These are phyloP conservation scores for Bonia amplexicaulis DNA, from an alignment of 176 grass and related monocot species.

Conservation along the genomic window DNA sequence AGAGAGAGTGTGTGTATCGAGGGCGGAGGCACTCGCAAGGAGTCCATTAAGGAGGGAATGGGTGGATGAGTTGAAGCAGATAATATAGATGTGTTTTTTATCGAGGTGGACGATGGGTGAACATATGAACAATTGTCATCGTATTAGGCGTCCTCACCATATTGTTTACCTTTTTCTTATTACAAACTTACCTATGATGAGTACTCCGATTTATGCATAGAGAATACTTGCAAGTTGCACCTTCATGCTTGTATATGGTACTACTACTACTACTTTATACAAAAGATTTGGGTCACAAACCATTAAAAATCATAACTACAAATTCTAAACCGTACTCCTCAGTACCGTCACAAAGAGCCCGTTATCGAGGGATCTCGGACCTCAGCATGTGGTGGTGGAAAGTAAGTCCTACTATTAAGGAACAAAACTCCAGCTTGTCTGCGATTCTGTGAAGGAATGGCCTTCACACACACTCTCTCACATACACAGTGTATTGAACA, in stretches of 20 bases:
- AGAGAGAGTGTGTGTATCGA: too few species aligned
- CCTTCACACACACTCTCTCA: neutral
- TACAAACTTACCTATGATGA: neutral
- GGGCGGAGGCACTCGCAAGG: too few species aligned
- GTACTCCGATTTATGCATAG: neutral
- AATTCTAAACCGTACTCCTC: too few species aligned
- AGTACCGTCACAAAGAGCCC: neutral
- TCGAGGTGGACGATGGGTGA: too few species aligned
- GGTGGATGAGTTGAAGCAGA: too few species aligned
- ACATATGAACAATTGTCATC: too few species aligned
- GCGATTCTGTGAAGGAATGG: neutral
- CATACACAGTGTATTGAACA: neutral
- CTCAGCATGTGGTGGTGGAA: slow-evolving; percentile 15
- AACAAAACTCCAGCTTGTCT: neutral
- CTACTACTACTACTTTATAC: neutral
- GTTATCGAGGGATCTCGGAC: neutral
- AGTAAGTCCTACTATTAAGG: neutral
- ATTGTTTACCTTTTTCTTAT: neutral
- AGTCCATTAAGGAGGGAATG: too few species aligned
- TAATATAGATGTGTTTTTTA: too few species aligned
- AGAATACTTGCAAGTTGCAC: neutral
- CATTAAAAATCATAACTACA: too few species aligned
- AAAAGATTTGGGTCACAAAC: neutral
- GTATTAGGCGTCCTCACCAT: too few species aligned
- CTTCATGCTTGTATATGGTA: neutral